Percentiles rank a stretch among this genome's conserved stretches.
These are phyloP conservation scores for Ceriops zippeliana DNA, from an alignment of 345 rosid species.

Conservation along the genomic window DNA sequence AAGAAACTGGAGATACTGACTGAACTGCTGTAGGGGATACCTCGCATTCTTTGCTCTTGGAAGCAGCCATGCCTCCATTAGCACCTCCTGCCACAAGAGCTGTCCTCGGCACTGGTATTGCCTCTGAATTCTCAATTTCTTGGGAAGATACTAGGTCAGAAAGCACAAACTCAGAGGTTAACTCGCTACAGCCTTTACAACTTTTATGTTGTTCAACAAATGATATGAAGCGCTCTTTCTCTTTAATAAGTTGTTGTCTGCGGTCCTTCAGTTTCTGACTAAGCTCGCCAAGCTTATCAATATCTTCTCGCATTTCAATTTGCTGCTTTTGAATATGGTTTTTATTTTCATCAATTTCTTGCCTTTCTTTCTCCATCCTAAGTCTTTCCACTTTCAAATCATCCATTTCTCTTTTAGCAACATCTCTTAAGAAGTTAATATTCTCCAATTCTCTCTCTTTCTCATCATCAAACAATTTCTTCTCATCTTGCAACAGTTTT, in stretches of 20 bases:
- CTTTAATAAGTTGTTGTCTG: slow-evolving; percentile 69
- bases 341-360: slow-evolving; percentile 58
- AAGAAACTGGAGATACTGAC: slow-evolving; percentile 53
- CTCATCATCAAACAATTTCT: slow-evolving; percentile 72
- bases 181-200: slow-evolving; percentile 69
- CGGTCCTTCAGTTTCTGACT: slow-evolving; percentile 74
- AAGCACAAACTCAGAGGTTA: slow-evolving; percentile 62
- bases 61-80: slow-evolving; percentile 20
- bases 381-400: slow-evolving; percentile 68
- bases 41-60: slow-evolving; percentile 28
- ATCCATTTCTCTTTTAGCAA: slow-evolving; percentile 83
- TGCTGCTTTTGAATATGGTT: slow-evolving; percentile 76
- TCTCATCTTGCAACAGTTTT: slow-evolving; percentile 49
- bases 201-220: slow-evolving; percentile 66
- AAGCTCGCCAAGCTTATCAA: slow-evolving; percentile 73
- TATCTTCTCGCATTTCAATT: slow-evolving; percentile 74
- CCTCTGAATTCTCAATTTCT: slow-evolving; percentile 53
- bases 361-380: slow-evolving; percentile 59
- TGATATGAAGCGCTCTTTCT: slow-evolving; percentile 71
- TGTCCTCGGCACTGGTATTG: slow-evolving; percentile 41
- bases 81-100: slow-evolving; percentile 29
- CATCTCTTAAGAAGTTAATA: slow-evolving; percentile 66
- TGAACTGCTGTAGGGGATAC: slow-evolving; percentile 33
- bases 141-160: slow-evolving; percentile 54
- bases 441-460: slow-evolving; percentile 69